Evolutionary conservation across 306 rosid species (phyloP).

Genomic region (Mimosa pudica): DNA sequence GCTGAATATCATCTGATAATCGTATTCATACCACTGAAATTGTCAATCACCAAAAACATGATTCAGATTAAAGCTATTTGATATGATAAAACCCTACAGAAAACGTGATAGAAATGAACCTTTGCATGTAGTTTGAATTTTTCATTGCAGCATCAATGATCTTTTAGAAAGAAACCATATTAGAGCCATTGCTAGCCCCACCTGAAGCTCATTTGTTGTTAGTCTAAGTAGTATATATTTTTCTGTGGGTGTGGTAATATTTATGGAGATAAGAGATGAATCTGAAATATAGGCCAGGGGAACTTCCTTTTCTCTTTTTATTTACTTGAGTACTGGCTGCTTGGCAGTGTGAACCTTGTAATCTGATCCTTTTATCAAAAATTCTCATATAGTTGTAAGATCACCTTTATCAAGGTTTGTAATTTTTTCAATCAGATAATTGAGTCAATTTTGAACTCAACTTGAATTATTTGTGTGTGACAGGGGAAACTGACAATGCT

Average conservation of each 20-base stretch:
- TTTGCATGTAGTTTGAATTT: background rate
- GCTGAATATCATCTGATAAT: slow-evolving; percentile 4
- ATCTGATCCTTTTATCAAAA: slow-evolving; percentile 25
- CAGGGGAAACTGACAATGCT: slow-evolving; percentile 82
- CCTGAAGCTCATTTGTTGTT: background rate
- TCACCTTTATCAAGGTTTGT: slow-evolving; percentile 19
- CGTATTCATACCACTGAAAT: background rate
- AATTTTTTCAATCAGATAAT: slow-evolving; percentile 12
- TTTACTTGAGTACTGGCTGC: too few species aligned
- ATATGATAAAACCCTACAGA: background rate
- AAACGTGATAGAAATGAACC: background rate
- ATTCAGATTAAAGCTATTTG: background rate
- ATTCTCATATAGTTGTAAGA: background rate
- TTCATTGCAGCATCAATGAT: background rate
- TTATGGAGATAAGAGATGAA: background rate
- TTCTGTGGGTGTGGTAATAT: background rate
- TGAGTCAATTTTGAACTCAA: slow-evolving; percentile 18
- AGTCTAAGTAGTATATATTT: background rate
- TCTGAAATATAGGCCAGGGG: background rate
- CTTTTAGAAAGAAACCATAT: background rate
- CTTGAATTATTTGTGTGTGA: slow-evolving; percentile 14
- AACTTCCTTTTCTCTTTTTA: background rate
- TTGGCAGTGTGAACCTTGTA: slow-evolving; percentile 15
- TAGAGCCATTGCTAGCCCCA: slow-evolving; percentile 13
- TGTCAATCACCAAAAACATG: background rate